A percentile compares a stretch with the other conserved stretches of the same genome.
These are phyloP conservation scores for Posidonia australis DNA, from an alignment of 106 monocot genomes.

Conservation along the genomic window DNA sequence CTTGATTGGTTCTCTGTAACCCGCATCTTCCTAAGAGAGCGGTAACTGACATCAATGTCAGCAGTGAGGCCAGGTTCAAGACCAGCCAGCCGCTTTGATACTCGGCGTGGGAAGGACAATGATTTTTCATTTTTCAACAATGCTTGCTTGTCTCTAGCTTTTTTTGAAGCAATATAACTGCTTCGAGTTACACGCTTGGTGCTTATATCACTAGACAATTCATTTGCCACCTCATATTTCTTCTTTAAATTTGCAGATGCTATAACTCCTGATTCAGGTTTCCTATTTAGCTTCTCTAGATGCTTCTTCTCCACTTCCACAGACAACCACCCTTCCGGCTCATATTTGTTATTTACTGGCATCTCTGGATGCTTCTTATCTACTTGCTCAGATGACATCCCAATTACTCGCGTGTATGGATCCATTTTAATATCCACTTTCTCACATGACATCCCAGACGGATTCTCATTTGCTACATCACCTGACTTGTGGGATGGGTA, in stretches of 20 bases:
- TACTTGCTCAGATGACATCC: background rate
- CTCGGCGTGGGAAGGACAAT: conserved; percentile 12
- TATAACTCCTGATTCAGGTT: background rate
- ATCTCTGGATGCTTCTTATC: background rate
- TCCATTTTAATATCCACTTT: background rate
- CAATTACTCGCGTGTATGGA: background rate
- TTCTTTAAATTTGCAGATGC: background rate
- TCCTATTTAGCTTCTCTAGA: background rate
- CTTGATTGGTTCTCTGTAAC: background rate
- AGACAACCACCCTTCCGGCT: background rate
- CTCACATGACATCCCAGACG: background rate
- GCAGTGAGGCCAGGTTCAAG: conserved; percentile 12
- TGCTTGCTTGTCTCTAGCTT: background rate
- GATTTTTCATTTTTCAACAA: too few species aligned
- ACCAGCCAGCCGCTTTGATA: conserved; percentile 31
- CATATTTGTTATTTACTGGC: background rate
- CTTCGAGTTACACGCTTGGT: conserved; percentile 4
- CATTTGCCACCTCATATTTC: background rate
- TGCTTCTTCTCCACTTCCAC: background rate
- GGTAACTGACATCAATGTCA: conserved; percentile 8
- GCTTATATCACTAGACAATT: background rate
- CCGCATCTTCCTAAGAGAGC: background rate
- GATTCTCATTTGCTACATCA: background rate
- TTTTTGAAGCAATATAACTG: background rate
- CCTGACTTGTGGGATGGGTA: background rate